Evolutionary conservation across 2,329 filamentous ascomycete species (phyloP).

Genomic region (Aschersonia sp.): DNA sequence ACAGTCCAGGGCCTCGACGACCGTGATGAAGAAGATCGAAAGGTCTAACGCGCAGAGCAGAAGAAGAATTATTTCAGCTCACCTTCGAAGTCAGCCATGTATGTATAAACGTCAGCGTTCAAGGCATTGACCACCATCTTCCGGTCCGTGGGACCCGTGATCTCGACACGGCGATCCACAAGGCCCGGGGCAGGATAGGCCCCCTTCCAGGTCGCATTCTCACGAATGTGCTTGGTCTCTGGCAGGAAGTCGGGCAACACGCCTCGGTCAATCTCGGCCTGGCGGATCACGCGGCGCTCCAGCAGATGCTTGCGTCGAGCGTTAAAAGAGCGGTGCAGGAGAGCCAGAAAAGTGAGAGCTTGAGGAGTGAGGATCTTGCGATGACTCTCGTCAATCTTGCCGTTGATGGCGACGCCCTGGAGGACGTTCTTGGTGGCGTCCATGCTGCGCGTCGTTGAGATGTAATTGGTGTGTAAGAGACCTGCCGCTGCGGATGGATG

Average conservation of each 20-base stretch:
- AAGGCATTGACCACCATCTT: constrained; percentile 99
- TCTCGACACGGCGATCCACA: constrained; percentile 87
- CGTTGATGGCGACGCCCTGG: constrained; percentile 77
- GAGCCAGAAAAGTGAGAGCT: constrained; percentile 79
- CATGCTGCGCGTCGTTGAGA: constrained; percentile 29
- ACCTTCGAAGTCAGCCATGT: constrained; percentile 99
- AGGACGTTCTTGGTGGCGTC: constrained; percentile 61
- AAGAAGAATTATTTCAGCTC: constrained; percentile 11
- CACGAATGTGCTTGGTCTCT: constrained; percentile 89
- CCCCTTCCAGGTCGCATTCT: constrained; percentile 86
- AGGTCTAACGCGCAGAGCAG: too few species aligned
- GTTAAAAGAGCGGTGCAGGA: constrained; percentile 93
- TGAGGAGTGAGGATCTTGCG: constrained; percentile 86
- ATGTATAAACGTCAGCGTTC: constrained; percentile 94
- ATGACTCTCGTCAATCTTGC: constrained; percentile 60
- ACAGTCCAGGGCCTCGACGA: too few species aligned
- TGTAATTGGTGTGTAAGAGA: not conserved
- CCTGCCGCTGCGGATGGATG: not conserved
- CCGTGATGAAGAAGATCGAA: too few species aligned
- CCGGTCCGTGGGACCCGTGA: constrained; percentile 89
- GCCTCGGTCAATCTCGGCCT: constrained; percentile 87
- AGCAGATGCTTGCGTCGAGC: constrained; percentile 74
- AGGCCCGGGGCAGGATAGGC: constrained; percentile 83
- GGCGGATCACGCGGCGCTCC: constrained; percentile 70
- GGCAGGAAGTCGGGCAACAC: constrained; percentile 84